Percentiles rank a stretch among this genome's conserved stretches.
phyloP scores from a whole-genome alignment of 129 eudicot species.

The Flaveria sonorensis region DNA sequence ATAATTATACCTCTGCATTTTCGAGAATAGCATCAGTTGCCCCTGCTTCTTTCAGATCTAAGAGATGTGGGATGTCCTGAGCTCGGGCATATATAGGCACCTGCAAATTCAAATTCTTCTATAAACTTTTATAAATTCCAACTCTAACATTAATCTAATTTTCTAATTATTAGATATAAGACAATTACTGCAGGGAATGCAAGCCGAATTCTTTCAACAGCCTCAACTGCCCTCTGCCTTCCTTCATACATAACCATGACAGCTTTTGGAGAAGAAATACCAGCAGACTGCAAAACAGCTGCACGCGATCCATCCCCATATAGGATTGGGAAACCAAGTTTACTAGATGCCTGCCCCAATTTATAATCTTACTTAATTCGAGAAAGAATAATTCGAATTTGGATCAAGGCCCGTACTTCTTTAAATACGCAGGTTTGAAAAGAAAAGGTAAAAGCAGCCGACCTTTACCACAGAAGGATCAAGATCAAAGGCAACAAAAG shows the following conservation, averaged over 20 bases:
- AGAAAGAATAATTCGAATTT: neutral
- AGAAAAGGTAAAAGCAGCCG: constrained; percentile 11
- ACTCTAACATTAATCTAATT: neutral
- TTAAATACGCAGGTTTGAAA: neutral
- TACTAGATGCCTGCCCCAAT: constrained; percentile 61
- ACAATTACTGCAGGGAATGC: constrained; percentile 76
- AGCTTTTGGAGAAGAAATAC: constrained; percentile 93
- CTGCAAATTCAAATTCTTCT: constrained; percentile 40
- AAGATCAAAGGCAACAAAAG: constrained; percentile 95
- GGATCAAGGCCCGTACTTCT: neutral
- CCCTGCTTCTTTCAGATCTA: constrained; percentile 88
- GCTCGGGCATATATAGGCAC: constrained; percentile 91
- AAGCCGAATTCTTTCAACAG: constrained; percentile 92
- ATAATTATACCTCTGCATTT: constrained; percentile 73
- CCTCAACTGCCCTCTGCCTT: constrained; percentile 61
- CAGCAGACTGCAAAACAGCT: constrained; percentile 91
- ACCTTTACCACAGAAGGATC: constrained; percentile 91
- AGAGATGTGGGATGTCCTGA: constrained; percentile 76
- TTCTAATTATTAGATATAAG: neutral
- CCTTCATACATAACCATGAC: constrained; percentile 89
- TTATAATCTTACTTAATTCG: neutral
- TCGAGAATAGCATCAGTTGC: constrained; percentile 98
- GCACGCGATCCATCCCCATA: constrained; percentile 98
- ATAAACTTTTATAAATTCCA: neutral
- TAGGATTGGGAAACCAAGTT: constrained; percentile 86